phyloP scores from a whole-genome alignment of 176 grass and related monocot species.

The Bolboschoenus planiculmis region DNA sequence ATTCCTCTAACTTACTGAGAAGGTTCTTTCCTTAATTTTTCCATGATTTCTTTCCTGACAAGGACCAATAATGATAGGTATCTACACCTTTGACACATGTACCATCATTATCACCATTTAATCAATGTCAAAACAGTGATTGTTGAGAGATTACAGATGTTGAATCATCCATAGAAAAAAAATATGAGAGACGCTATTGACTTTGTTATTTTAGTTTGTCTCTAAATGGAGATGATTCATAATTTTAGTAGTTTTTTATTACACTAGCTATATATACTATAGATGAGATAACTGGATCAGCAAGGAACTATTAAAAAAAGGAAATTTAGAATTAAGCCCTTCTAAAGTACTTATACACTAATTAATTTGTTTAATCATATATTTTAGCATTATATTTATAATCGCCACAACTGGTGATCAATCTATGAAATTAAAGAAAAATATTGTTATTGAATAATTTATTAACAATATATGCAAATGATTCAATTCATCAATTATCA shows the following conservation, averaged over 20 bases:
- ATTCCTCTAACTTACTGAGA: not conserved
- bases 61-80: not conserved
- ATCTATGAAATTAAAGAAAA: not conserved
- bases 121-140: not conserved
- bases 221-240: not conserved
- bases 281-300: not conserved
- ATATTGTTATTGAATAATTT: not conserved
- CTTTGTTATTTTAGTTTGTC: not conserved
- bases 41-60: not conserved
- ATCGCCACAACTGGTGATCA: not conserved
- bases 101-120: not conserved
- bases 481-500: not conserved
- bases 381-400: constrained; percentile 5
- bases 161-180: not conserved
- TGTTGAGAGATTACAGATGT: not conserved
- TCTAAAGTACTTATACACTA: not conserved
- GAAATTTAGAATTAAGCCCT: not conserved
- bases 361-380: not conserved
- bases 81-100: not conserved
- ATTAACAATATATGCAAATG: not conserved
- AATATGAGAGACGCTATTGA: not conserved
- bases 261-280: too few relatives aligned
- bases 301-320: not conserved
- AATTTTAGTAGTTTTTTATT: not conserved
- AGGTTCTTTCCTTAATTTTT: not conserved